A percentile compares a stretch with the other conserved stretches of the same genome.
Conservation (phyloP, 352 stramenopile genomes). For the Phytopythium sindhum region DNA sequence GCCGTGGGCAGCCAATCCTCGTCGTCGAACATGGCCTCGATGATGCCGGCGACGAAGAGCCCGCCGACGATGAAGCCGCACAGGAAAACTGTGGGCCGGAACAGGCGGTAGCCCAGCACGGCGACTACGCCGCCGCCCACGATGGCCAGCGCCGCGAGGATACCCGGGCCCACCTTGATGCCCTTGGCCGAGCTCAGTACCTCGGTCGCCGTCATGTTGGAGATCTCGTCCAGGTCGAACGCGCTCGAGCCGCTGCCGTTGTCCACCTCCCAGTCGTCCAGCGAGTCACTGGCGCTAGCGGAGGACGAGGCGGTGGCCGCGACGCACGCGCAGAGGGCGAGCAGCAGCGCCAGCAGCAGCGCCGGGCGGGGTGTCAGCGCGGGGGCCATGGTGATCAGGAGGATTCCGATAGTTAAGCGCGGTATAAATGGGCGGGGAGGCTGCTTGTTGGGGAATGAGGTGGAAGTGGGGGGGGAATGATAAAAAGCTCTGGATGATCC, state of each 20-base stretch:
- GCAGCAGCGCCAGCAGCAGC: conserved; percentile 4
- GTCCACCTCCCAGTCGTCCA: background rate
- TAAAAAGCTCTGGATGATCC: conserved; percentile 3
- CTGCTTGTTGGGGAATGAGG: background rate
- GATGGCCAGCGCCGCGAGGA: conserved; percentile 49
- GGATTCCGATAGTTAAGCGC: background rate
- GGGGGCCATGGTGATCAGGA: background rate
- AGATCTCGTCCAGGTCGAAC: conserved; percentile 11
- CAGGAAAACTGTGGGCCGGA: conserved; percentile 58
- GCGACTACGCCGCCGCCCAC: conserved; percentile 42
- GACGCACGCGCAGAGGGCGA: background rate
- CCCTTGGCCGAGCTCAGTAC: conserved; percentile 37
- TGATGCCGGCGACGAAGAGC: conserved; percentile 50
- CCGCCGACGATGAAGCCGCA: conserved; percentile 72
- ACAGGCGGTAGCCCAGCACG: conserved; percentile 49
- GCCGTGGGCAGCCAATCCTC: conserved; percentile 48
- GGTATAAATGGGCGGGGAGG: background rate
- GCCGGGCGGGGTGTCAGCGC: background rate
- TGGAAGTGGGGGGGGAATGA: no score
- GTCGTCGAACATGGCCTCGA: conserved; percentile 46
- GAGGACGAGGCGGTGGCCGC: background rate
- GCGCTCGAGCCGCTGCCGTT: conserved; percentile 6
- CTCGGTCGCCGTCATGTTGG: conserved; percentile 16
- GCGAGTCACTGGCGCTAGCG: background rate
- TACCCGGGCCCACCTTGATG: conserved; percentile 37